A percentile compares a stretch with the other conserved stretches of the same genome.
phyloP scores from a whole-genome alignment of 2,329 filamentous ascomycete species.

The Achaetomium macrosporum region DNA sequence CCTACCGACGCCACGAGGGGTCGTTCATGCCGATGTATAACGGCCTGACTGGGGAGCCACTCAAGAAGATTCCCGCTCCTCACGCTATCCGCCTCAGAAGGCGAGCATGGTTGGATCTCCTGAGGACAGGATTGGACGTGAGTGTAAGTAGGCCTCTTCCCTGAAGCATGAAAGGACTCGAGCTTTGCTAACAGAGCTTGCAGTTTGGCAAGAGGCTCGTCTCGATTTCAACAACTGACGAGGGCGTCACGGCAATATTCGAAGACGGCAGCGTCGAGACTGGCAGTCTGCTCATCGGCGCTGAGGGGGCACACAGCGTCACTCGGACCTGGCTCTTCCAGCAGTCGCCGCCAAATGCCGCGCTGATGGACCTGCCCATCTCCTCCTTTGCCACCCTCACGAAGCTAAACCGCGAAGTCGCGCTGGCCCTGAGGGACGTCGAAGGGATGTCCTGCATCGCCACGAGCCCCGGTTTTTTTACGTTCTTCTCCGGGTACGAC shows the following conservation, averaged over 20 bases:
- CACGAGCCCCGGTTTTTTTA: slow-evolving; percentile 16
- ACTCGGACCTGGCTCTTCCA: slow-evolving; percentile 16
- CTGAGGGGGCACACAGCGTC: slow-evolving; percentile 18
- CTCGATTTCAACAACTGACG: slow-evolving; percentile 11
- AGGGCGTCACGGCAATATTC: slow-evolving; percentile 10
- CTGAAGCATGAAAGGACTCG: background rate
- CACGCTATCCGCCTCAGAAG: slow-evolving; percentile 26
- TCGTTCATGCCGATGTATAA: slow-evolving; percentile 26
- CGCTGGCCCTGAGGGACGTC: slow-evolving; percentile 1
- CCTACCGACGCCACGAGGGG: slow-evolving; percentile 20
- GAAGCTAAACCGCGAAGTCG: background rate
- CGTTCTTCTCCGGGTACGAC: slow-evolving; percentile 12
- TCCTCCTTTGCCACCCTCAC: slow-evolving; percentile 9
- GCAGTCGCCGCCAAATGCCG: slow-evolving; percentile 1
- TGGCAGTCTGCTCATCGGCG: slow-evolving; percentile 16
- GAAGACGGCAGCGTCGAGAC: slow-evolving; percentile 12
- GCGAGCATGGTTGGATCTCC: slow-evolving; percentile 26
- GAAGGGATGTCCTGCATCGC: slow-evolving; percentile 6
- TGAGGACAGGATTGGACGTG: slow-evolving; percentile 27
- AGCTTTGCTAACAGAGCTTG: background rate
- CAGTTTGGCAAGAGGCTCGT: slow-evolving; percentile 25
- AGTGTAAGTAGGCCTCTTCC: slow-evolving; percentile 15
- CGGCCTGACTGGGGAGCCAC: slow-evolving; percentile 24
- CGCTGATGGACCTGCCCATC: slow-evolving; percentile 6
- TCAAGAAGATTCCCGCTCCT: slow-evolving; percentile 26